Evolutionary conservation across 352 stramenopile genomes (phyloP).

Genomic region (Globisporangium barbulae): DNA sequence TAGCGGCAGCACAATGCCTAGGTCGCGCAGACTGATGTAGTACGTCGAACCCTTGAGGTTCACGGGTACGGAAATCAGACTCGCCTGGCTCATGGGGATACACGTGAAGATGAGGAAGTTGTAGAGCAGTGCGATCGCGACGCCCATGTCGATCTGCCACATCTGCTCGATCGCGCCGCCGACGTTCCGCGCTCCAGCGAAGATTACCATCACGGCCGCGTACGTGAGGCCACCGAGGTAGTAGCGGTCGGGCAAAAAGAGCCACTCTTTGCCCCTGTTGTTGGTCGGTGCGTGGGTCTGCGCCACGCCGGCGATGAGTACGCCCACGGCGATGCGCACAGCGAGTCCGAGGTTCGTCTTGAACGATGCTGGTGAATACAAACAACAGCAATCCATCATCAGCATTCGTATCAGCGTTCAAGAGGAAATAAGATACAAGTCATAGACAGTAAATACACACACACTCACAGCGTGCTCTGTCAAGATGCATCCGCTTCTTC

Average conservation of each 20-base stretch:
- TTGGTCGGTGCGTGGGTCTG: slow-evolving; percentile 40
- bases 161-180: slow-evolving; percentile 60
- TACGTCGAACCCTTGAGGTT: slow-evolving; percentile 56
- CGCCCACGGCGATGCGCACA: slow-evolving; percentile 47
- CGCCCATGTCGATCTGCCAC: slow-evolving; percentile 70
- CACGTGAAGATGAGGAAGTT: slow-evolving; percentile 62
- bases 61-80: slow-evolving; percentile 39
- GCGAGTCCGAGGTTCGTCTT: slow-evolving; percentile 33
- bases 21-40: slow-evolving; percentile 64
- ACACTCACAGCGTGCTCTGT: slow-evolving; percentile 25
- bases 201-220: slow-evolving; percentile 70
- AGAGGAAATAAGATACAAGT: slow-evolving; percentile 6
- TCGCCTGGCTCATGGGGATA: slow-evolving; percentile 45
- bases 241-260: slow-evolving; percentile 56
- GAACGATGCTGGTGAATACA: slow-evolving; percentile 25
- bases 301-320: slow-evolving; percentile 51
- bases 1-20: slow-evolving; percentile 47
- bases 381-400: neutral
- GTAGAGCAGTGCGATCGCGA: slow-evolving; percentile 69
- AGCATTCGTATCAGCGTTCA: neutral
- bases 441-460: neutral
- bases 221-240: slow-evolving; percentile 63
- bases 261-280: slow-evolving; percentile 28
- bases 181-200: slow-evolving; percentile 50
- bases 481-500: slow-evolving; percentile 36